A percentile compares a stretch with the other conserved stretches of the same genome.
These are phyloP conservation scores for Cerrena zonata DNA, from an alignment of 1,284 basidiomycete genomes.

Conservation along the genomic window DNA sequence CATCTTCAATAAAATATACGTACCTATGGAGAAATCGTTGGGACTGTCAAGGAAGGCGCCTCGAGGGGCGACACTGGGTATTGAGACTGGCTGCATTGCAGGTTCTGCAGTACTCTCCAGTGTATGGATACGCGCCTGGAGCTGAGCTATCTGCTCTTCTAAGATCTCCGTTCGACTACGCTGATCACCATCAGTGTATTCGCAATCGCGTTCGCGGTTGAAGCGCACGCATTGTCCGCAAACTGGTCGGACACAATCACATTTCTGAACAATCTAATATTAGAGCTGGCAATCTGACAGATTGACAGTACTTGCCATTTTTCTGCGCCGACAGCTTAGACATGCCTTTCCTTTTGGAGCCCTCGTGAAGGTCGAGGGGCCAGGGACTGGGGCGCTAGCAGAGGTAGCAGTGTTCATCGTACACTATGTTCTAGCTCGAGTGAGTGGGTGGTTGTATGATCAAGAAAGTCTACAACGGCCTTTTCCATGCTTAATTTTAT, in stretches of 20 bases:
- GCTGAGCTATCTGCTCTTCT: slow-evolving; percentile 25
- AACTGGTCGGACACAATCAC: slow-evolving; percentile 25
- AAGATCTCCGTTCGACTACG: slow-evolving; percentile 27
- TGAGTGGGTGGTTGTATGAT: too few relatives aligned
- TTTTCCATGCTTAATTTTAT: too few relatives aligned
- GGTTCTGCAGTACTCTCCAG: slow-evolving; percentile 17
- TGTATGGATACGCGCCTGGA: slow-evolving; percentile 25
- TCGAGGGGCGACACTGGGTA: not conserved
- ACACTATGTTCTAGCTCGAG: too few relatives aligned
- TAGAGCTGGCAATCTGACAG: not conserved
- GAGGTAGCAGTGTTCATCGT: too few relatives aligned
- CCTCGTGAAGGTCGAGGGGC: slow-evolving; percentile 16
- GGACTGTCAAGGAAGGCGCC: not conserved
- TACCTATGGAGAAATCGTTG: not conserved
- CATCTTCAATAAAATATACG: too few relatives aligned
- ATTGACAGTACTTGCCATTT: slow-evolving; percentile 20
- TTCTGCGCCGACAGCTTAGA: slow-evolving; percentile 29
- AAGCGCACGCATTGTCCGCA: slow-evolving; percentile 29
- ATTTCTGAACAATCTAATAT: slow-evolving; percentile 18
- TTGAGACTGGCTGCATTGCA: not conserved
- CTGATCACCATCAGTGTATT: slow-evolving; percentile 28
- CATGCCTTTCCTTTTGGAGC: slow-evolving; percentile 30
- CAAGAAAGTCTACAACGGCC: too few relatives aligned
- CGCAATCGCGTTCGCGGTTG: slow-evolving; percentile 26
- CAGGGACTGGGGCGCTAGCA: slow-evolving; percentile 4